A percentile compares a stretch with the other conserved stretches of the same genome.
These are phyloP conservation scores for Volvox carteri DNA, from an alignment of 163 green algal species.

Conservation along the genomic window DNA sequence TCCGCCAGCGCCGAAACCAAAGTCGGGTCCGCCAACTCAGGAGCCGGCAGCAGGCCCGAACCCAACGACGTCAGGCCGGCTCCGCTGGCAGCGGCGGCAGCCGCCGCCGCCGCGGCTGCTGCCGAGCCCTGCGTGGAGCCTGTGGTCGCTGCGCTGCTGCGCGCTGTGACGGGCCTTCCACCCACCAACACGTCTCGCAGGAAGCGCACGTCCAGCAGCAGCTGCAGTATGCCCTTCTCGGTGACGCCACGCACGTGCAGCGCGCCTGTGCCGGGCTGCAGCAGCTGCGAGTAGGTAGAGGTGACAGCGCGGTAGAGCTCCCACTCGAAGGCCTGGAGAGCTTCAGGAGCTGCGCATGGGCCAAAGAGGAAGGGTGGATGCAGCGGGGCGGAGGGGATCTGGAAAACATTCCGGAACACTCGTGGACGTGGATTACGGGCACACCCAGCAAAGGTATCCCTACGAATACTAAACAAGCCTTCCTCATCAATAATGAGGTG, in stretches of 20 bases:
- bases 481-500: too few species aligned
- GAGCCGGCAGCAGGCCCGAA: slow-evolving; percentile 4
- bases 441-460: too few species aligned
- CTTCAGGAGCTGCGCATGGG: slow-evolving; percentile 53
- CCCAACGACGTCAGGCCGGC: background rate
- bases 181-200: slow-evolving; percentile 79
- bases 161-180: slow-evolving; percentile 58
- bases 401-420: too few species aligned
- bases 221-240: slow-evolving; percentile 90
- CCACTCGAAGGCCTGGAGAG: slow-evolving; percentile 84
- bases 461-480: too few species aligned
- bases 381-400: too few species aligned
- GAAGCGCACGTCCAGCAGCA: slow-evolving; percentile 89
- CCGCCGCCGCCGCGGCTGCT: slow-evolving; percentile 17
- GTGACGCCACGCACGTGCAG: slow-evolving; percentile 47
- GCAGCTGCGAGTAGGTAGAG: slow-evolving; percentile 24
- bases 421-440: too few species aligned
- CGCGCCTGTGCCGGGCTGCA: slow-evolving; percentile 48
- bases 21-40: slow-evolving; percentile 53
- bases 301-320: slow-evolving; percentile 66
- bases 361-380: too few species aligned
- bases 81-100: background rate
- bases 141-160: background rate
- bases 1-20: slow-evolving; percentile 61
- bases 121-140: background rate